phyloP scores from a whole-genome alignment of 2,329 filamentous ascomycete species.

The Chaetomium sp. region DNA sequence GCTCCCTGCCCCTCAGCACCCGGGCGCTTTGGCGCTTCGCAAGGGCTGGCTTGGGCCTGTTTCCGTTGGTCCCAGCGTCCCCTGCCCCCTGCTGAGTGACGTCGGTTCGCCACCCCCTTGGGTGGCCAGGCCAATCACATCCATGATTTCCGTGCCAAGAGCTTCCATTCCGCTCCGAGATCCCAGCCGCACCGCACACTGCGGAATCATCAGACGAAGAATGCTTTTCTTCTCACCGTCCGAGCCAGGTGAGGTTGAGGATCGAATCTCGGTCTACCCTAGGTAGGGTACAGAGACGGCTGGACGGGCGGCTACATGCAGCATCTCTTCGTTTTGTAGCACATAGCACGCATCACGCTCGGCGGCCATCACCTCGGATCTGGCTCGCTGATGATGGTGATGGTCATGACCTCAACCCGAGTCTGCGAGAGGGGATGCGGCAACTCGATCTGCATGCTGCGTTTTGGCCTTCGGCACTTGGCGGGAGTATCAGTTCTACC shows the following conservation, averaged over 20 bases:
- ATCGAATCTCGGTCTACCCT: neutral
- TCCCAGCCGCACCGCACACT: conserved; percentile 8
- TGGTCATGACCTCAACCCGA: conserved; percentile 25
- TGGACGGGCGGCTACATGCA: conserved; percentile 12
- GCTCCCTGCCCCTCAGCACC: conserved; percentile 2
- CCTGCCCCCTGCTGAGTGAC: conserved; percentile 28
- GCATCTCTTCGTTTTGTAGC: conserved; percentile 9
- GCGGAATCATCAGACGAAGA: conserved; percentile 7
- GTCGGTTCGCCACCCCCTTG: conserved; percentile 25
- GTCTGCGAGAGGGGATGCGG: conserved; percentile 27
- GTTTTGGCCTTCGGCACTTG: neutral
- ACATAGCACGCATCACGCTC: no score
- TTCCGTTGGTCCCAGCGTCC: conserved; percentile 28
- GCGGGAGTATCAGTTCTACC: conserved; percentile 7
- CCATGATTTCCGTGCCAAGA: conserved; percentile 16
- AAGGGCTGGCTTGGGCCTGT: conserved; percentile 9
- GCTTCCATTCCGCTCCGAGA: conserved; percentile 7
- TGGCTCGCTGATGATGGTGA: conserved; percentile 17
- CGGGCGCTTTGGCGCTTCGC: conserved; percentile 10
- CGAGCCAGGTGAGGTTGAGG: neutral
- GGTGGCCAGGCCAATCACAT: conserved; percentile 20
- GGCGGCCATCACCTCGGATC: conserved; percentile 10
- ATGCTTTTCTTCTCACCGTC: conserved; percentile 9
- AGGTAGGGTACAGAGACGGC: neutral
- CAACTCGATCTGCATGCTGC: conserved; percentile 24